Evolutionary conservation across 352 stramenopile genomes (phyloP).

Genomic region (Peronospora belbahrii): DNA sequence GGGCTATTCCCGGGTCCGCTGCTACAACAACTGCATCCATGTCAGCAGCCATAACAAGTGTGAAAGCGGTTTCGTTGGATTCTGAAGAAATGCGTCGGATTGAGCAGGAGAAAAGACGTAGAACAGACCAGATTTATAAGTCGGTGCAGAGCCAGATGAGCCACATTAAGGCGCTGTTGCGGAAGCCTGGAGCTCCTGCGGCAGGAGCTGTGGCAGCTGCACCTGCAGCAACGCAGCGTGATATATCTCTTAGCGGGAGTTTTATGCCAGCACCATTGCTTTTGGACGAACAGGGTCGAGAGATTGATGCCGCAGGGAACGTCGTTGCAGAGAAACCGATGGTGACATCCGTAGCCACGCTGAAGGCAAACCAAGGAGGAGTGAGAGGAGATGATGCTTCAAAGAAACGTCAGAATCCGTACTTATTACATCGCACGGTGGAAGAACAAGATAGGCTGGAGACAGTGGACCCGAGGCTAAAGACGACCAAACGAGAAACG

Average conservation of each 20-base stretch:
- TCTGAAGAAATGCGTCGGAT: conserved; percentile 30
- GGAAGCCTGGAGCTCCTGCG: conserved; percentile 32
- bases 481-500: conserved; percentile 71
- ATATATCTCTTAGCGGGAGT: conserved; percentile 7
- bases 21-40: background rate
- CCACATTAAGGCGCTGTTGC: conserved; percentile 58
- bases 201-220: background rate
- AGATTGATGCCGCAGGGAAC: conserved; percentile 68
- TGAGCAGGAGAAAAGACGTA: conserved; percentile 45
- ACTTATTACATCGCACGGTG: conserved; percentile 66
- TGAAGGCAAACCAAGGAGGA: conserved; percentile 44
- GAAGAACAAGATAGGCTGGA: conserved; percentile 71
- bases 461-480: conserved; percentile 62
- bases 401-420: conserved; percentile 57
- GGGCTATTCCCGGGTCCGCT: conserved; percentile 34
- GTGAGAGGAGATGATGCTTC: conserved; percentile 11
- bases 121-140: conserved; percentile 76
- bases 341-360: conserved; percentile 34
- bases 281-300: conserved; percentile 68
- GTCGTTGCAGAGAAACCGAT: conserved; percentile 44
- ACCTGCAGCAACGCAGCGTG: background rate
- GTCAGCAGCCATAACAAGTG: background rate
- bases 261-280: conserved; percentile 76
- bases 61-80: conserved; percentile 8
- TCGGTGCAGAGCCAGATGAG: conserved; percentile 82